Evolutionary conservation across 2,329 filamentous ascomycete genomes (phyloP).

Genomic region (Metarhizium album): DNA sequence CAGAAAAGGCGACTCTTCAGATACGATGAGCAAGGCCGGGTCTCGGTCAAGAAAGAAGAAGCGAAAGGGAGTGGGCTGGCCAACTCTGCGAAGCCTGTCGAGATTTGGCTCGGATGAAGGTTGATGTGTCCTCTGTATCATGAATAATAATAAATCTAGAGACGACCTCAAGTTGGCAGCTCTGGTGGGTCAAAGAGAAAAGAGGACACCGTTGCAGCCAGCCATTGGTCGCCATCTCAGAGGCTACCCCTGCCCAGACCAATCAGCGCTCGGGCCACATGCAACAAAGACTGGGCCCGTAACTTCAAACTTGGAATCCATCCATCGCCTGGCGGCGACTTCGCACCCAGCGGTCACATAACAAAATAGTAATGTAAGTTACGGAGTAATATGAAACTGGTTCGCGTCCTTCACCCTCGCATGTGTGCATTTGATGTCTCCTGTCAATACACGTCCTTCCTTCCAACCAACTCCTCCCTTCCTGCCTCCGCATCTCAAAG

Average conservation of each 20-base stretch:
- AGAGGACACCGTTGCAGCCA: conserved; percentile 27
- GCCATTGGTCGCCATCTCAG: background rate
- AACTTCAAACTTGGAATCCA: background rate
- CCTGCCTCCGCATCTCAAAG: background rate
- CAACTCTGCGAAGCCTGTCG: background rate
- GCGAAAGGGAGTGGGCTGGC: background rate
- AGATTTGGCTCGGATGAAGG: conserved; percentile 14
- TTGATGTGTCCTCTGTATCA: conserved; percentile 24
- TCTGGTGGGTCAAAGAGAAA: conserved; percentile 7
- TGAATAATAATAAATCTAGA: no score
- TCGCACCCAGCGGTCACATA: no score
- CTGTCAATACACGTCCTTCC: conserved; percentile 3
- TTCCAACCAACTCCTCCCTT: background rate
- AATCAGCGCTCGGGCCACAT: no score
- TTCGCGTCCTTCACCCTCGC: no score
- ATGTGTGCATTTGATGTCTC: background rate
- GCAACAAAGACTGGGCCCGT: no score
- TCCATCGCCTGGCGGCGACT: background rate
- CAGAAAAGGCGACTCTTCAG: background rate
- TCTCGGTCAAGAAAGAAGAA: background rate
- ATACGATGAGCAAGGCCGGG: no score
- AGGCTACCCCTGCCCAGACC: no score
- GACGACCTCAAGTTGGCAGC: no score
- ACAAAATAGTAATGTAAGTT: no score
- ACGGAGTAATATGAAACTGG: no score